phyloP scores from a whole-genome alignment of 2,329 filamentous ascomycete genomes.

The Stagonosporopsis rhizophila region DNA sequence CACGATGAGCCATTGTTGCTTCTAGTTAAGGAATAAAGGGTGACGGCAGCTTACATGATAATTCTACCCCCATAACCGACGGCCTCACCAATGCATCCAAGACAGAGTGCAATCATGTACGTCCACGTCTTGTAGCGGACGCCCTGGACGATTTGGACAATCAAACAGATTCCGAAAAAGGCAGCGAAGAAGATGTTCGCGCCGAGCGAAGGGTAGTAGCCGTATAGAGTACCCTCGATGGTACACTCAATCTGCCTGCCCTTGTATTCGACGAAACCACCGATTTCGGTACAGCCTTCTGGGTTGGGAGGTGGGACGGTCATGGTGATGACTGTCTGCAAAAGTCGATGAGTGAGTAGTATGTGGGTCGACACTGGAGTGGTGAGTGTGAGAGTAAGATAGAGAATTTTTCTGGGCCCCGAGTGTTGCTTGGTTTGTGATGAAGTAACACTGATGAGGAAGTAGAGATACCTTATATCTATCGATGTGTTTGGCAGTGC shows the following conservation, averaged over 20 bases:
- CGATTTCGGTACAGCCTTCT: constrained; percentile 24
- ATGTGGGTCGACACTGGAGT: background rate
- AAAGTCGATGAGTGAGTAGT: background rate
- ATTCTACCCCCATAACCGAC: constrained; percentile 65
- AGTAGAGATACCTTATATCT: constrained; percentile 26
- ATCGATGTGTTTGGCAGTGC: constrained; percentile 12
- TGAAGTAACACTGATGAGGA: constrained; percentile 1
- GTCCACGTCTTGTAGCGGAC: constrained; percentile 63
- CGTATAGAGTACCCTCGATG: constrained; percentile 58
- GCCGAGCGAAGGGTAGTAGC: constrained; percentile 60
- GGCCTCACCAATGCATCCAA: constrained; percentile 60
- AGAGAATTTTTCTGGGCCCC: background rate
- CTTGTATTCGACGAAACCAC: constrained; percentile 12
- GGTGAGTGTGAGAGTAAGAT: background rate
- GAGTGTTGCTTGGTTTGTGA: background rate
- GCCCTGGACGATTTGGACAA: constrained; percentile 59
- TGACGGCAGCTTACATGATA: constrained; percentile 50
- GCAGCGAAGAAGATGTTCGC: constrained; percentile 62
- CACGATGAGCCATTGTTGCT: constrained; percentile 7
- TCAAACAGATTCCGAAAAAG: constrained; percentile 58
- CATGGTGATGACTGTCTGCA: constrained; percentile 21
- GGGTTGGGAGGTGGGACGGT: constrained; percentile 31
- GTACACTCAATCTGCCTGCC: constrained; percentile 45
- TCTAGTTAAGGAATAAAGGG: background rate
- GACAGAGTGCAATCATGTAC: constrained; percentile 58